Base-by-base conservation (phyloP, 1,284 basidiomycete genomes). In the Cutaneotrichosporon cyanovorans region DNA sequence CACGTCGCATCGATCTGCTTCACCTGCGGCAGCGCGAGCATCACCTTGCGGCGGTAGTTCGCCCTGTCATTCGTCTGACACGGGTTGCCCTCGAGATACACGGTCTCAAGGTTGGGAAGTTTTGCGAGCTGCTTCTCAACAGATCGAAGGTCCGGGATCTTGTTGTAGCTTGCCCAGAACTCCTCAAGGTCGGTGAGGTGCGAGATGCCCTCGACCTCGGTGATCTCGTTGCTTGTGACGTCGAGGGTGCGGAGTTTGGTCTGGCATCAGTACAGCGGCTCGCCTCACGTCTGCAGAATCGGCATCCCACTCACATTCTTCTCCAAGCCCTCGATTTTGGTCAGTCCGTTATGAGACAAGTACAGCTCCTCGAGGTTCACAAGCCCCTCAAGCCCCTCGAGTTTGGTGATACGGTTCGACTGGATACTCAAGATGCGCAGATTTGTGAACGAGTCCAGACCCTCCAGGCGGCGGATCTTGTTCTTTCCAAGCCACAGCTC, bases 401-500 rank as follows among this genome's bases (percentile, higher is more conserved):
- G 73, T 66, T 83, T 84, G 4, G 85, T 91, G 49, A 98, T 87
- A 23, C 95, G 81, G 63, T 98, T 98, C 3, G 88, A 92, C 66
- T 96, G 91, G 36, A 96, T 77, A 0, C 87, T 88, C 18, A 96
- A 73, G 40, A 92, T 87, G 61, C 78, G 82, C 20, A 95, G 77
- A 41, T 79, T 80, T 50, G 77, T 80, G 51, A 95, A 76, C 2
- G 73, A 75, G 23, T 73, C 74, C 30, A 97, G 73, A 54, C 74
- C 88, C 75, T 93, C 84, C 1, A 98, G 76, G 65, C 80, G 82
- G 4, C 83, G 73, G 53, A 98, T 89, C 74, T 97, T 96, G 71
- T 98, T 98, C 76, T 98, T 98, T 10, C 93, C 93, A 4, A 97
- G 73, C 91, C 93, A 98, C 1, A 98, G 75, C 60, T 97, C 91